These are phyloP conservation scores for Fusarium tjaetaba DNA, from an alignment of 2,329 filamentous ascomycete species.

Conservation along the genomic window DNA sequence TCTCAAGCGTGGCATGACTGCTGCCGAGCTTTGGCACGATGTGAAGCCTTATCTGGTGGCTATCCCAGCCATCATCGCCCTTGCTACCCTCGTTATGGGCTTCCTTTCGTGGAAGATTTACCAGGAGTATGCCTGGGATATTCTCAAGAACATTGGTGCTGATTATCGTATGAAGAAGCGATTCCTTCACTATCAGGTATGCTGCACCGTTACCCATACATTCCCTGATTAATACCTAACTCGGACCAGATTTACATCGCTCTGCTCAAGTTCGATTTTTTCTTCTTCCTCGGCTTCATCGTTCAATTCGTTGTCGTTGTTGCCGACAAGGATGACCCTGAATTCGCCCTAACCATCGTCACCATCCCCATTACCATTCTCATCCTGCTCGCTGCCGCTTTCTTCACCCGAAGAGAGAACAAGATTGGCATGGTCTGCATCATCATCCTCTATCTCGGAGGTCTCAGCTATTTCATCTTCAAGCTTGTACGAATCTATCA, in stretches of 20 bases:
- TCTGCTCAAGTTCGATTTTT: slow-evolving; percentile 98
- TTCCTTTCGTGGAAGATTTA: slow-evolving; percentile 94
- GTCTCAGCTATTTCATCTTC: slow-evolving; percentile 95
- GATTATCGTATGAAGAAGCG: slow-evolving; percentile 97
- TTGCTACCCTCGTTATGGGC: slow-evolving; percentile 77
- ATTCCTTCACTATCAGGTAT: slow-evolving; percentile 94
- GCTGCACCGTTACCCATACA: slow-evolving; percentile 33
- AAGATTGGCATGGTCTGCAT: slow-evolving; percentile 78
- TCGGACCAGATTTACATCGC: slow-evolving; percentile 87
- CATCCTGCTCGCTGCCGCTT: slow-evolving; percentile 86
- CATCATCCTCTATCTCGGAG: slow-evolving; percentile 88
- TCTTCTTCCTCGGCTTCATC: slow-evolving; percentile 99
- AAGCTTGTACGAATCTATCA: slow-evolving; percentile 97
- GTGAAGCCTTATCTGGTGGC: slow-evolving; percentile 83
- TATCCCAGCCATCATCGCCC: slow-evolving; percentile 83
- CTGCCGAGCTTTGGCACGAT: slow-evolving; percentile 69
- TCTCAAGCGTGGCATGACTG: slow-evolving; percentile 52
- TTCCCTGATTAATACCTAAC: neutral
- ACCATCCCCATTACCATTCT: slow-evolving; percentile 91
- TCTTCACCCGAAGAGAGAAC: slow-evolving; percentile 85
- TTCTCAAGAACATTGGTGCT: slow-evolving; percentile 98
- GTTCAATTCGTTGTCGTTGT: slow-evolving; percentile 98
- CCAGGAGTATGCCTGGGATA: slow-evolving; percentile 98
- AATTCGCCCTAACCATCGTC: slow-evolving; percentile 87
- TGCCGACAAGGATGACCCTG: slow-evolving; percentile 71